Evolutionary conservation across 2,329 filamentous ascomycete species (phyloP).

Genomic region (Ophiostoma pallidulum): DNA sequence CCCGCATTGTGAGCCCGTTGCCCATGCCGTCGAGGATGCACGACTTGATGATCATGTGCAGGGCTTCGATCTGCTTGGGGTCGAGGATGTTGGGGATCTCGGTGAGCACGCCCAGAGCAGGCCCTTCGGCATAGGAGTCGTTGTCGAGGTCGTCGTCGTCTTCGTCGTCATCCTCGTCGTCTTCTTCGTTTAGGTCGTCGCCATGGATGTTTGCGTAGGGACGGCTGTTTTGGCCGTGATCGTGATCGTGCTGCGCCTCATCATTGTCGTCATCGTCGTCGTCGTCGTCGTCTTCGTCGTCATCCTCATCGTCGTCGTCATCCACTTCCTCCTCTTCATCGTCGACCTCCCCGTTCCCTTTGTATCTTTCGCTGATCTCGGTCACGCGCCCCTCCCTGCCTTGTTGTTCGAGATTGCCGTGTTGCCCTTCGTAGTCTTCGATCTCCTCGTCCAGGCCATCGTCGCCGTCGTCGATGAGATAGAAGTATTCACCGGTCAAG

Average conservation of each 20-base stretch:
- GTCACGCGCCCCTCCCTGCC: not conserved
- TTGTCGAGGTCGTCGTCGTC: slow-evolving; percentile 50
- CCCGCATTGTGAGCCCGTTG: slow-evolving; percentile 54
- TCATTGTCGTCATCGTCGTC: slow-evolving; percentile 12
- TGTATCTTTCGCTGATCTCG: not conserved
- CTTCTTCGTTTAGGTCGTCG: slow-evolving; percentile 27
- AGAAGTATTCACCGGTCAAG: slow-evolving; percentile 25
- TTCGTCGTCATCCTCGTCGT: slow-evolving; percentile 23
- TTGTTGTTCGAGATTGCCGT: not conserved
- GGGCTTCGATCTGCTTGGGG: slow-evolving; percentile 87
- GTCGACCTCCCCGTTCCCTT: slow-evolving; percentile 12
- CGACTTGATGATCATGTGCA: slow-evolving; percentile 96
- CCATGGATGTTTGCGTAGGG: slow-evolving; percentile 30
- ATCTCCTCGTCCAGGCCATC: slow-evolving; percentile 23
- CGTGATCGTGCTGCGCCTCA: slow-evolving; percentile 20
- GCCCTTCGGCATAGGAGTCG: slow-evolving; percentile 69
- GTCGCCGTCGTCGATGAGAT: slow-evolving; percentile 25
- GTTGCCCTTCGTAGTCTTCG: slow-evolving; percentile 26
- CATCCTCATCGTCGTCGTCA: slow-evolving; percentile 25
- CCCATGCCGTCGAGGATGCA: slow-evolving; percentile 80
- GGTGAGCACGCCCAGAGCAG: slow-evolving; percentile 74
- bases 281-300: not conserved
- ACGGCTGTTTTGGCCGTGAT: slow-evolving; percentile 28
- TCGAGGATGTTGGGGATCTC: slow-evolving; percentile 92
- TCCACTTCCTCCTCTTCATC: slow-evolving; percentile 17